Evolutionary conservation across 2,329 filamentous ascomycete genomes (phyloP).

Genomic region (Ophiostoma pallidulum): DNA sequence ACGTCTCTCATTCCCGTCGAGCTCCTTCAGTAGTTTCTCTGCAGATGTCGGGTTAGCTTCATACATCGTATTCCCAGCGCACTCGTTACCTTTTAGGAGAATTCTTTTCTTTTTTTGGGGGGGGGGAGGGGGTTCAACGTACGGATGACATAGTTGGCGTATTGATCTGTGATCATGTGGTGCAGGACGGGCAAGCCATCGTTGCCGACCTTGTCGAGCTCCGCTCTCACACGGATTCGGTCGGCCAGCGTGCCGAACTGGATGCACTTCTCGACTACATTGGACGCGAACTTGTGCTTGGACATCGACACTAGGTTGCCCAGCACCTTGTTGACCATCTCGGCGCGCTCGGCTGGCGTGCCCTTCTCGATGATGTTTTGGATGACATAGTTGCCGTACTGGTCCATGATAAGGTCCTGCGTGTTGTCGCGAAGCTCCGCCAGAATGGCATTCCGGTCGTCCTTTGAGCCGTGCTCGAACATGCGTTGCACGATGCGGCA

Average conservation of each 20-base stretch:
- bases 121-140: constrained; percentile 36
- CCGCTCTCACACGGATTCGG: constrained; percentile 56
- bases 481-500: constrained; percentile 91
- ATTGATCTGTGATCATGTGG: constrained; percentile 78
- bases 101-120: too few species aligned
- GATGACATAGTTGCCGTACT: constrained; percentile 93
- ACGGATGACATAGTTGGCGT: constrained; percentile 95
- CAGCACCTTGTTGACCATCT: constrained; percentile 66
- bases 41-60: constrained; percentile 16
- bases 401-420: constrained; percentile 65
- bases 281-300: constrained; percentile 94
- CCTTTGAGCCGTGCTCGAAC: constrained; percentile 69
- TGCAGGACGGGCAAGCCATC: constrained; percentile 63
- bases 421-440: constrained; percentile 68
- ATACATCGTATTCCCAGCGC: too few species aligned
- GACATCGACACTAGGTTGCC: constrained; percentile 64
- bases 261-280: constrained; percentile 93
- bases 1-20: constrained; percentile 51
- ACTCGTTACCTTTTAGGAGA: too few species aligned
- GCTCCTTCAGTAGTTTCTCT: constrained; percentile 70
- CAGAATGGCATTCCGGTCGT: constrained; percentile 63
- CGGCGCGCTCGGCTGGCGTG: constrained; percentile 58
- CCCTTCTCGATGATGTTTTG: constrained; percentile 85
- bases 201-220: constrained; percentile 49
- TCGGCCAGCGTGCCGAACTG: constrained; percentile 60